A percentile compares a stretch with the other conserved stretches of the same genome.
phyloP scores from a whole-genome alignment of 345 rosid genomes.

The Gossypium sturtianum region DNA sequence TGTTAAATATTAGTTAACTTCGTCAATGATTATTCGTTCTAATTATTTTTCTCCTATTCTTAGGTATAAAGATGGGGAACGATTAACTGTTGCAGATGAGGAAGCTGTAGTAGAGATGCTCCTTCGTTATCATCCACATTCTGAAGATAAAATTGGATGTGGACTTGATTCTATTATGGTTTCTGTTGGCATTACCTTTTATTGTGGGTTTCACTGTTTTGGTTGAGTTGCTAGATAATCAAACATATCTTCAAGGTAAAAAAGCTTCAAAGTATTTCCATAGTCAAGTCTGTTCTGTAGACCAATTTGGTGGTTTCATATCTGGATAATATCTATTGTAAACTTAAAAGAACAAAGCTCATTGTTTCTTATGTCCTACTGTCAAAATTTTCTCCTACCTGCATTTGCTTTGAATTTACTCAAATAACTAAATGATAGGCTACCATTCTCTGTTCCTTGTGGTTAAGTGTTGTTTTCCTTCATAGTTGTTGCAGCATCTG shows the following conservation, averaged over 20 bases:
- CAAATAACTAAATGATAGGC: not conserved
- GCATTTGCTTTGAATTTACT: not conserved
- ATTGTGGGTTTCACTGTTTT: not conserved
- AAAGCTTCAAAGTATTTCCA: not conserved
- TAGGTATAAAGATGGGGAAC: constrained; percentile 68
- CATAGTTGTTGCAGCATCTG: not conserved
- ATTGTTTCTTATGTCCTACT: not conserved
- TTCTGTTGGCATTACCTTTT: not conserved
- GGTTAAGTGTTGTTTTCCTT: not conserved
- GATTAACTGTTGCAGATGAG: constrained; percentile 59
- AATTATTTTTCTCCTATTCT: constrained; percentile 12
- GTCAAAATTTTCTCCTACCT: not conserved
- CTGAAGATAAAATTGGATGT: constrained; percentile 73
- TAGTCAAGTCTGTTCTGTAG: not conserved
- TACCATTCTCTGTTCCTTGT: not conserved
- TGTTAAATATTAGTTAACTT: not conserved
- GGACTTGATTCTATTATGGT: constrained; percentile 75
- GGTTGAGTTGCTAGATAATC: not conserved
- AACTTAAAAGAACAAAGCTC: not conserved
- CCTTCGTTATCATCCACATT: constrained; percentile 65
- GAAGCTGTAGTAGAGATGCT: constrained; percentile 52
- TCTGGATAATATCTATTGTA: not conserved
- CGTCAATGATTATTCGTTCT: not conserved
- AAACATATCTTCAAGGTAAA: too few species aligned
- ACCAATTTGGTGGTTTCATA: not conserved